Evolutionary conservation across 148 eudicot species (phyloP), one percentile per base, ranked within the genome.

Genomic region (Bassia scoparia): DNA sequence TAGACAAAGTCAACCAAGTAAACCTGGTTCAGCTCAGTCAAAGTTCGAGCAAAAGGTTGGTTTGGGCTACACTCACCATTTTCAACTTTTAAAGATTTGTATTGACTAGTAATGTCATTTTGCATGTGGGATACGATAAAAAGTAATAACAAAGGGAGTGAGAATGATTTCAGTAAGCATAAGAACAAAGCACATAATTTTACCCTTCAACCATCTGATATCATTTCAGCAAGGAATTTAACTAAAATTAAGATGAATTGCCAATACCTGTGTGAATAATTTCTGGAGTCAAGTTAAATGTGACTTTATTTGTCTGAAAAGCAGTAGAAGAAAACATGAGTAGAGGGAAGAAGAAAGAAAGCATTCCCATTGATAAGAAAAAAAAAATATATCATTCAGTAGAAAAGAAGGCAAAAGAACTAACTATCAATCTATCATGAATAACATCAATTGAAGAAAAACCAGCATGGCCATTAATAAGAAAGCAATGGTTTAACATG

Each of bases 231-330:
- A 35, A 41, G 74, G 9, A 63, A 61, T 26, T 10, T 46, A 69
- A 33, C 48, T 8, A 27, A 35, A 31, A 61, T 44, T 23, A 23
- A 30, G 30, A 53, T 14, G 26, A 79, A 41, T 21, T 55, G 70
- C 38, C 14, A 52, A 49, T 84, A 88, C 98, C 98, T 95, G 98
- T n/a, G 79, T 87, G 97, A 81, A 95, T 91, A 76, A 95, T 88
- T 83, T 95, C 98, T 27, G 96, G 96, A 16, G 98, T 88, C 90
- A 95, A 81, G 83, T 80, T 89, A 79, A 88, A 91, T 16, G 96
- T 95, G 62, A 95, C 98, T 82, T 87, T 87, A 86, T 95, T 95
- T 21, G 98, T 79, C 98, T 95, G 93, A 41, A 84, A 82, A 68
- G 9, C 46, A 41, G 50, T 33, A 56, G 82, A 61, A 61, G 1